phyloP scores from a whole-genome alignment of 495 filamentous ascomycete genomes.

The Aspergillus incahuasiensis region DNA sequence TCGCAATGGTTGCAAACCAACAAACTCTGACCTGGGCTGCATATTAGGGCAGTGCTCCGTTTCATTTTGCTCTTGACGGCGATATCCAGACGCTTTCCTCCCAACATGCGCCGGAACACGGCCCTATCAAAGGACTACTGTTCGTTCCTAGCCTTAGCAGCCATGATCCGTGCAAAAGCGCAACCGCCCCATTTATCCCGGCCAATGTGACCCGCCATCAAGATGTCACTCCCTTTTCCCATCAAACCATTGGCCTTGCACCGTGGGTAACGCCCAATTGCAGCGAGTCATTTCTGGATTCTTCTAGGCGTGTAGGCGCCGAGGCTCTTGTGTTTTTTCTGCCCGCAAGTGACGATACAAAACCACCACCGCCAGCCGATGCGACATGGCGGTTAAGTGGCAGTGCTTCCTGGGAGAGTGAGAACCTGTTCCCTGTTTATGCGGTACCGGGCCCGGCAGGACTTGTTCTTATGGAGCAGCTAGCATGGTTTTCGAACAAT shows the following conservation, averaged over 20 bases:
- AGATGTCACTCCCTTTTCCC: conserved; percentile 54
- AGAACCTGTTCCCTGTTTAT: conserved; percentile 72
- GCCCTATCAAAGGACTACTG: conserved; percentile 64
- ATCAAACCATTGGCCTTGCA: conserved; percentile 70
- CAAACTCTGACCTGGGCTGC: no score
- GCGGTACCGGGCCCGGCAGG: conserved; percentile 69
- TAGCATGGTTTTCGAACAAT: conserved; percentile 72
- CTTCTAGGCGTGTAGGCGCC: conserved; percentile 52
- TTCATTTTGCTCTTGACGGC: conserved; percentile 53
- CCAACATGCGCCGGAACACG: conserved; percentile 50
- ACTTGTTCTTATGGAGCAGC: conserved; percentile 60
- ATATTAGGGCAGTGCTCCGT: conserved; percentile 56
- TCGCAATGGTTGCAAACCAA: not conserved
- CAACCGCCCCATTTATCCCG: conserved; percentile 57
- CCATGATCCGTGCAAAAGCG: conserved; percentile 54
- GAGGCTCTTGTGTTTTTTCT: conserved; percentile 73
- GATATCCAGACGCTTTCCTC: conserved; percentile 69
- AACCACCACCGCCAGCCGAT: conserved; percentile 58
- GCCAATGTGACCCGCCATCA: conserved; percentile 65
- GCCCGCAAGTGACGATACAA: conserved; percentile 49
- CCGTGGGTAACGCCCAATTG: conserved; percentile 80
- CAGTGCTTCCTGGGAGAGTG: conserved; percentile 55
- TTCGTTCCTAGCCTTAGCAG: conserved; percentile 68
- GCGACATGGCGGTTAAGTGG: conserved; percentile 63
- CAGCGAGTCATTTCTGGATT: conserved; percentile 60